A percentile compares a stretch with the other conserved stretches of the same genome.
Evolutionary conservation across 805 yeast species (phyloP).

Genomic region (Crinitomyces ghanaensis): DNA sequence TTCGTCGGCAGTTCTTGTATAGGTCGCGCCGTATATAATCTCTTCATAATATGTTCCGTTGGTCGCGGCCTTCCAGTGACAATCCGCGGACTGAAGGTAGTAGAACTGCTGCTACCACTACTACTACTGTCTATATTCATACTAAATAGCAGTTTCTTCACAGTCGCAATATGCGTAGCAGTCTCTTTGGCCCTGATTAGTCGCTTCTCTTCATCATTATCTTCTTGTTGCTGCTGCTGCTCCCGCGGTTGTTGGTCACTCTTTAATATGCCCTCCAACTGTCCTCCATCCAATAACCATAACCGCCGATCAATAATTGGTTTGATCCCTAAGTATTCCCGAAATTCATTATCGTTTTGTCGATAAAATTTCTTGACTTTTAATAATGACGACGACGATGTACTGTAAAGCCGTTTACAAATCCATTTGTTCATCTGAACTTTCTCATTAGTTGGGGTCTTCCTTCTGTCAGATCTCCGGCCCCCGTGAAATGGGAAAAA

Average conservation of each 20-base stretch:
- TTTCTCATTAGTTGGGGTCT: too few species aligned
- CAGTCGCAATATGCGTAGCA: not conserved
- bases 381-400: too few species aligned
- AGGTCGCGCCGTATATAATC: constrained; percentile 1
- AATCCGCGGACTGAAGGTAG: too few species aligned
- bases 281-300: not conserved
- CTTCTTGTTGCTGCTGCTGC: not conserved
- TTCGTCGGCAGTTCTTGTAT: constrained; percentile 5
- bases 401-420: too few species aligned
- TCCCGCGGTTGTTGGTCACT: not conserved
- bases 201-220: not conserved
- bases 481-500: too few species aligned
- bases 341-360: constrained; percentile 3
- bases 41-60: constrained; percentile 1
- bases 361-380: constrained; percentile 6
- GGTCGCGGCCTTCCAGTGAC: too few species aligned
- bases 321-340: constrained; percentile 2
- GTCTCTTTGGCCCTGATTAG: constrained; percentile 1
- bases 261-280: not conserved
- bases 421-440: too few species aligned
- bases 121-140: constrained; percentile 1
- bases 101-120: not conserved
- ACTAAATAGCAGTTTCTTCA: constrained; percentile 1
- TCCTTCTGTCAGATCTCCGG: too few species aligned
- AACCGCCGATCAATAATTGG: not conserved